A percentile compares a stretch with the other conserved stretches of the same genome.
Evolutionary conservation across 108 stramenopile species (phyloP).

Genomic region (Skeletonema grethae): DNA sequence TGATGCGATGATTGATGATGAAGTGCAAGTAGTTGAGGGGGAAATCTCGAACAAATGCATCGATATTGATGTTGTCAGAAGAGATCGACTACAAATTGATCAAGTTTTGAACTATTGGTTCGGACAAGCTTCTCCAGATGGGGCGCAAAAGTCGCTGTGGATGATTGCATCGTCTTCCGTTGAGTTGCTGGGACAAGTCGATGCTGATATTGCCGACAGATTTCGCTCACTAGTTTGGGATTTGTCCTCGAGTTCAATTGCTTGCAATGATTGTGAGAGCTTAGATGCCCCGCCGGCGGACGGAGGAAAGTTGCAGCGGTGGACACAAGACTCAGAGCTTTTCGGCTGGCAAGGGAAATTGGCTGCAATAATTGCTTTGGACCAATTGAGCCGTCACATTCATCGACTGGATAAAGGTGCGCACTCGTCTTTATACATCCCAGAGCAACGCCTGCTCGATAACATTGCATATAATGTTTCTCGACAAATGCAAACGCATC

Average conservation of each 20-base stretch:
- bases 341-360: slow-evolving; percentile 78
- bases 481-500: slow-evolving; percentile 45
- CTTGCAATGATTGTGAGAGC: neutral
- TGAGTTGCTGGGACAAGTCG: slow-evolving; percentile 52
- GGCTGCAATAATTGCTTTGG: slow-evolving; percentile 84
- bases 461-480: slow-evolving; percentile 59
- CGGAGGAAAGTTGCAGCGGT: slow-evolving; percentile 37
- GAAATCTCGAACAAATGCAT: slow-evolving; percentile 1
- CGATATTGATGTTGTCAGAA: slow-evolving; percentile 10
- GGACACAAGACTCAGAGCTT: slow-evolving; percentile 40
- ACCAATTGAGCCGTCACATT: slow-evolving; percentile 86
- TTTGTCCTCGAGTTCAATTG: slow-evolving; percentile 20
- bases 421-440: slow-evolving; percentile 18
- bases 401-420: slow-evolving; percentile 53
- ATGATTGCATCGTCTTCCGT: slow-evolving; percentile 80
- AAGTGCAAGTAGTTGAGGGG: neutral
- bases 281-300: slow-evolving; percentile 23
- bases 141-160: slow-evolving; percentile 80
- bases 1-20: neutral
- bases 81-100: slow-evolving; percentile 46
- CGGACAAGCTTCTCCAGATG: slow-evolving; percentile 72
- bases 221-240: slow-evolving; percentile 55
- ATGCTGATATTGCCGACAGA: slow-evolving; percentile 62
- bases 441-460: slow-evolving; percentile 57
- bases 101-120: slow-evolving; percentile 78